Evolutionary conservation across 805 yeast species (phyloP).

Genomic region (Candida gorgasii): DNA sequence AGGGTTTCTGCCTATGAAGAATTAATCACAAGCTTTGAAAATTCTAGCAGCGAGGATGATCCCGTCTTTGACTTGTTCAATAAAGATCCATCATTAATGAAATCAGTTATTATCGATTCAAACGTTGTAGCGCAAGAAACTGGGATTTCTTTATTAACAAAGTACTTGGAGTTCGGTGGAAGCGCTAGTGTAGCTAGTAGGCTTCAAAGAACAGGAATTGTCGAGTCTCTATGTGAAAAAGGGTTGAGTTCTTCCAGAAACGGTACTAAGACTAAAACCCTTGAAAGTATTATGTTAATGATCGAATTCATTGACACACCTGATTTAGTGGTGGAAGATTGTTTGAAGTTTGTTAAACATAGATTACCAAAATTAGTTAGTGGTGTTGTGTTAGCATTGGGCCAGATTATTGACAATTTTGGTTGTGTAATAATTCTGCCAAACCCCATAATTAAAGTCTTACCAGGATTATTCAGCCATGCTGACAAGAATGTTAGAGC

Average conservation of each 20-base stretch:
- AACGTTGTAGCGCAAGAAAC: conserved; percentile 93
- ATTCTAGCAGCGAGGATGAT: conserved; percentile 57
- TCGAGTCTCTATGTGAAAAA: conserved; percentile 70
- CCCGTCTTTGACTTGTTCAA: conserved; percentile 53
- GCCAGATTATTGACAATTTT: conserved; percentile 55
- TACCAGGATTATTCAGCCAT: conserved; percentile 76
- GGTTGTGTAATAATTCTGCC: conserved; percentile 67
- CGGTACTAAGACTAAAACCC: conserved; percentile 66
- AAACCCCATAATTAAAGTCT: conserved; percentile 51
- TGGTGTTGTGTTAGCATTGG: conserved; percentile 59
- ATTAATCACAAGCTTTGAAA: conserved; percentile 49
- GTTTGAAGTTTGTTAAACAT: conserved; percentile 61
- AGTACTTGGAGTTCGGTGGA: conserved; percentile 60
- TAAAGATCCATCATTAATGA: conserved; percentile 54
- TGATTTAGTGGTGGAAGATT: conserved; percentile 63
- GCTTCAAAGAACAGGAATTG: conserved; percentile 42
- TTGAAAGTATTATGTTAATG: conserved; percentile 60
- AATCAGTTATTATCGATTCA: conserved; percentile 65
- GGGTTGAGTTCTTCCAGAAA: conserved; percentile 75
- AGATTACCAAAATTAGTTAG: conserved; percentile 78
- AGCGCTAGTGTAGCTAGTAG: conserved; percentile 36
- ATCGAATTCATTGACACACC: conserved; percentile 65
- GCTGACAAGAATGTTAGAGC: conserved; percentile 85
- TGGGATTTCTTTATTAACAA: conserved; percentile 59
- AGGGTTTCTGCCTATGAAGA: conserved; percentile 80